Base-by-base conservation (phyloP, 805 yeast species). In the Saccharomyces paradoxus region DNA sequence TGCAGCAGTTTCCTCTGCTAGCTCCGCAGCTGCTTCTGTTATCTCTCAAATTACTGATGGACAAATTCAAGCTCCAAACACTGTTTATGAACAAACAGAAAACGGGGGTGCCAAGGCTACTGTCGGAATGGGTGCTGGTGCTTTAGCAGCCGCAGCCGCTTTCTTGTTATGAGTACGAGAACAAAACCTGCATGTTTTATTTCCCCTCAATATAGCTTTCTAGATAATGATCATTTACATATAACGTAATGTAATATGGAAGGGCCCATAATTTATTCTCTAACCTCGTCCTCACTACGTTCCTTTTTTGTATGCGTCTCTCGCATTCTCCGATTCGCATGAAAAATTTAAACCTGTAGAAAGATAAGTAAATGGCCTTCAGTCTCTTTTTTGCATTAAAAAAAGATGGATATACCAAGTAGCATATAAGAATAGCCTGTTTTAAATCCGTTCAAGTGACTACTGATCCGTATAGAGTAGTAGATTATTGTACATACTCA, bases 101-200 rank as follows among this genome's bases (percentile, higher is more conserved):
- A 66, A 67, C 56, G 71, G 66, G 58, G 70, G 68, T 54, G 62
- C 58, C 46, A 58, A 52, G 54, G 51, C 55, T 44, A 67, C 62
- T 50, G 64, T 63, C 51, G 65, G 63, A 48, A 41, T 65, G 26
- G 68, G 59, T 52, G 58, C 59, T 22, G 60, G 59, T 53, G 58
- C 59, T 24, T 9, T 59, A 22, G 60, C 57, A 27, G 61, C 59
- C 14, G 55, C 56, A 44, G 60, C 57, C 44, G 63, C 63, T 41
- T 41, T 58, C 49, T 52, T 59, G 50, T 21, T 58, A 10, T 56
- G 53, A 55, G 30, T 12, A 32, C 4, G 21, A 14, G 44, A 17
- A 17, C 13, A n/a, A 37, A n/a, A 37, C 13, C 22, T 17, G 22
- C 12, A 37, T 37, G 17, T 2, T 17, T 9, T 17, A 8, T 17